Evolutionary conservation across 2,329 filamentous ascomycete genomes (phyloP).

Genomic region (Drechslerella dactyloides): DNA sequence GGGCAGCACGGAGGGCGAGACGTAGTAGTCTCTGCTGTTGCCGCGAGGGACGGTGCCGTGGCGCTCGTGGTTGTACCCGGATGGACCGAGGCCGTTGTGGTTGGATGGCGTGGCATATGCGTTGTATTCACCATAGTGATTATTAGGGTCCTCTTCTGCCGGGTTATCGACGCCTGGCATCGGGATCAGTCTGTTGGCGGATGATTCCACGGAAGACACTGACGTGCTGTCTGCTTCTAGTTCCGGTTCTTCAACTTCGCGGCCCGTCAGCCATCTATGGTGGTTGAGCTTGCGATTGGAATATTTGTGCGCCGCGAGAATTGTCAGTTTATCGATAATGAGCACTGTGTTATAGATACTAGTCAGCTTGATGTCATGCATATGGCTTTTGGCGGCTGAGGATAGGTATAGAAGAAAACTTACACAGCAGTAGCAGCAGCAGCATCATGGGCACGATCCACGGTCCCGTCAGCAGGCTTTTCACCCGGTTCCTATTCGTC

Average conservation of each 20-base stretch:
- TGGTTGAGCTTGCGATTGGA: constrained; percentile 34
- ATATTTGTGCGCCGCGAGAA: constrained; percentile 33
- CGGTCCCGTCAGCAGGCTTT: constrained; percentile 56
- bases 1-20: constrained; percentile 18
- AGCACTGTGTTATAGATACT: constrained; percentile 23
- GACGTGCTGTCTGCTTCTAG: neutral
- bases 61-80: neutral
- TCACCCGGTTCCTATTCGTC: constrained; percentile 53
- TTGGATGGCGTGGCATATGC: neutral
- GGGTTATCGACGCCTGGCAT: constrained; percentile 42
- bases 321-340: constrained; percentile 38
- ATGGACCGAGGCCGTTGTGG: neutral
- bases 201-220: neutral
- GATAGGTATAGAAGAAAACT: constrained; percentile 32
- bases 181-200: constrained; percentile 21
- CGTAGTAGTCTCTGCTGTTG: constrained; percentile 38
- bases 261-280: constrained; percentile 30
- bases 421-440: constrained; percentile 57
- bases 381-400: neutral
- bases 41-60: constrained; percentile 12
- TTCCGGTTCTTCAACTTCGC: constrained; percentile 6
- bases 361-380: neutral
- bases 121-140: neutral
- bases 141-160: constrained; percentile 8
- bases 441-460: constrained; percentile 57